phyloP scores from a whole-genome alignment of 1,284 basidiomycete species.

The Chalciporus sp. region DNA sequence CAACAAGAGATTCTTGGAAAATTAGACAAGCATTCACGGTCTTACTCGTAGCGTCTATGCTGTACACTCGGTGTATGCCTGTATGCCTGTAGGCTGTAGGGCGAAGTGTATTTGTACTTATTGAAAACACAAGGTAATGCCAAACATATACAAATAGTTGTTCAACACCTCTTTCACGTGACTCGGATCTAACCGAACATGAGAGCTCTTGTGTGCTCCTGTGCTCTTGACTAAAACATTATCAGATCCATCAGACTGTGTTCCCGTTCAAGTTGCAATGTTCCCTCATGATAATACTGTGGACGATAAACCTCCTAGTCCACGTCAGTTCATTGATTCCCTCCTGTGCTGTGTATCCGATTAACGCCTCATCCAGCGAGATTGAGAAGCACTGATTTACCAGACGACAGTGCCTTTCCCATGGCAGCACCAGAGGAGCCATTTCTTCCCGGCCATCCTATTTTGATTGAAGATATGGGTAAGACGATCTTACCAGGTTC shows the following conservation, averaged over 20 bases:
- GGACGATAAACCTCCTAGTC: slow-evolving; percentile 23
- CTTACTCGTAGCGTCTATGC: not conserved
- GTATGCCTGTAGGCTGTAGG: no score
- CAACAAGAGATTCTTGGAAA: slow-evolving; percentile 46
- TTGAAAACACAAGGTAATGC: slow-evolving; percentile 4
- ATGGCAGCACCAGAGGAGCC: slow-evolving; percentile 12
- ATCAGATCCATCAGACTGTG: not conserved
- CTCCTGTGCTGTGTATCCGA: not conserved
- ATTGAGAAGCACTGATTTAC: slow-evolving; percentile 30
- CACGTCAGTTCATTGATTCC: slow-evolving; percentile 22
- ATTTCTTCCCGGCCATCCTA: slow-evolving; percentile 33
- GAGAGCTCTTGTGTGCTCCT: no score
- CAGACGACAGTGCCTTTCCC: slow-evolving; percentile 16
- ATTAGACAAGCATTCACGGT: slow-evolving; percentile 39
- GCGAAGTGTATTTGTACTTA: not conserved
- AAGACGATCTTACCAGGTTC: not conserved
- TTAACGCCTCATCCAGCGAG: slow-evolving; percentile 19
- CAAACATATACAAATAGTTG: slow-evolving; percentile 13
- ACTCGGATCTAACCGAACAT: not conserved
- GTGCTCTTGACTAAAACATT: no score
- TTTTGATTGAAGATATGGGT: slow-evolving; percentile 36
- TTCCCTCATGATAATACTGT: not conserved
- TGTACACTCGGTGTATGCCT: no score
- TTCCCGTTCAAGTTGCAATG: slow-evolving; percentile 16
- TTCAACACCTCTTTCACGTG: not conserved